Conservation (phyloP, 1,284 basidiomycete genomes). For the Ceratobasidium sp. region DNA sequence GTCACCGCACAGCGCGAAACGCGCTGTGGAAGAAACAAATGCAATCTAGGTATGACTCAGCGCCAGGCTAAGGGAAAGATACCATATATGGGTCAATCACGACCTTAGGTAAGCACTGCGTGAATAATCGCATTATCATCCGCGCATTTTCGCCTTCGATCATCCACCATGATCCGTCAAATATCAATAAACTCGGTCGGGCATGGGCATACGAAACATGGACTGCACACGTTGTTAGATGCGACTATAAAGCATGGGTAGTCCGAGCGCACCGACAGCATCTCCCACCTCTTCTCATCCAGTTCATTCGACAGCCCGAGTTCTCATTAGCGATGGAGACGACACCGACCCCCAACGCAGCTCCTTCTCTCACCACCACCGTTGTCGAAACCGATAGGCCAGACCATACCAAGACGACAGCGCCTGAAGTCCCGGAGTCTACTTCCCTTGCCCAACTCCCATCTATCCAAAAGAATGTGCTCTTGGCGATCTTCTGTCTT, state of each 20-base stretch:
- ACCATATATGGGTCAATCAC: not conserved
- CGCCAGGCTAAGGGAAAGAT: not conserved
- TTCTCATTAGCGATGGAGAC: not conserved
- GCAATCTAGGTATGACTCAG: not conserved
- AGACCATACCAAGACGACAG: slow-evolving; percentile 18
- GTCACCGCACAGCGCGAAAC: not conserved
- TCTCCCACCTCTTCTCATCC: not conserved
- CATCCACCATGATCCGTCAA: not conserved
- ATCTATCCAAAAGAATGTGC: slow-evolving; percentile 46
- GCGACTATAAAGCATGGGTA: not conserved
- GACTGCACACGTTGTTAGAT: not conserved
- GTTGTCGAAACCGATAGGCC: not conserved
- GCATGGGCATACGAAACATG: not conserved
- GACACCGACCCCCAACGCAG: not conserved
- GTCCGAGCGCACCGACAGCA: not conserved
- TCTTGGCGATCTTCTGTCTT: slow-evolving; percentile 57
- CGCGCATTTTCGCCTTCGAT: not conserved
- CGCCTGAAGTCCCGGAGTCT: not conserved
- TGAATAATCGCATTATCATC: not conserved
- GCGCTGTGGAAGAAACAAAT: not conserved
- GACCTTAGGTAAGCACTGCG: not conserved
- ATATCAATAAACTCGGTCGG: not conserved
- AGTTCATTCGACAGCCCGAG: not conserved
- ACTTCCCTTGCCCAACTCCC: slow-evolving; percentile 15
- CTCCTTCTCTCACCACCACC: slow-evolving; percentile 3